A percentile compares a stretch with the other conserved stretches of the same genome.
phyloP scores from a whole-genome alignment of 2,329 filamentous ascomycete species.

The Periconia macrospinosa region DNA sequence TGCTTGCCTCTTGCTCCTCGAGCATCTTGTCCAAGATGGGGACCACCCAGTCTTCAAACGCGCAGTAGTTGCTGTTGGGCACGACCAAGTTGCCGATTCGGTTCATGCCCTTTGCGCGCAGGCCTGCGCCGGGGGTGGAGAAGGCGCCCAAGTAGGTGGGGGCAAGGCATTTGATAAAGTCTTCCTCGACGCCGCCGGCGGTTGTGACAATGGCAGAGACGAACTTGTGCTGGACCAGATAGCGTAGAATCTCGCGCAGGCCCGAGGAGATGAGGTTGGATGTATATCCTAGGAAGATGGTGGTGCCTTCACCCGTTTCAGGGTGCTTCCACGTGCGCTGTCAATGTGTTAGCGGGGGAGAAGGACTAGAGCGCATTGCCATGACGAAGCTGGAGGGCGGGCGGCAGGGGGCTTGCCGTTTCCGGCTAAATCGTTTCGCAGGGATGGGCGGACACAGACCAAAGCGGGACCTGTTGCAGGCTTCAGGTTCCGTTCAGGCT shows the following conservation, averaged over 20 bases:
- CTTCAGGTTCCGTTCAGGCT: conserved; percentile 5
- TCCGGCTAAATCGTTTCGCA: conserved; percentile 37
- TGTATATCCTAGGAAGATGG: conserved; percentile 96
- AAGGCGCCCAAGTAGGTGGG: conserved; percentile 93
- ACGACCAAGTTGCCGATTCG: conserved; percentile 95
- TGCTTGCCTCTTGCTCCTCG: conserved; percentile 84
- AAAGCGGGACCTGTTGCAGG: conserved; percentile 7
- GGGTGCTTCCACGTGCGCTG: conserved; percentile 80
- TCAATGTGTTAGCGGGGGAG: conserved; percentile 25
- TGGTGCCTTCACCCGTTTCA: conserved; percentile 77
- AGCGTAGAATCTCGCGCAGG: conserved; percentile 86
- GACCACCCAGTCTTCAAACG: conserved; percentile 96
- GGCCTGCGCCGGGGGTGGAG: conserved; percentile 70
- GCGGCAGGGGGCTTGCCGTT: conserved; percentile 23
- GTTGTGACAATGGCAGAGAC: conserved; percentile 94
- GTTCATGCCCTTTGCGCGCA: conserved; percentile 87
- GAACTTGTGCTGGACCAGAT: conserved; percentile 89
- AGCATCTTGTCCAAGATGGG: conserved; percentile 95
- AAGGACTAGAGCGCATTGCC: conserved; percentile 22
- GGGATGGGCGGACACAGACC: conserved; percentile 16
- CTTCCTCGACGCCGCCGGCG: conserved; percentile 93
- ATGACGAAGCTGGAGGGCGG: conserved; percentile 18
- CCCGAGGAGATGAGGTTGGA: conserved; percentile 97
- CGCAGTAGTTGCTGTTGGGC: conserved; percentile 95
- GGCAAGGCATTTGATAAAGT: conserved; percentile 96